Conservation (phyloP, 805 yeast genomes). For the Pichia occidentalis region DNA sequence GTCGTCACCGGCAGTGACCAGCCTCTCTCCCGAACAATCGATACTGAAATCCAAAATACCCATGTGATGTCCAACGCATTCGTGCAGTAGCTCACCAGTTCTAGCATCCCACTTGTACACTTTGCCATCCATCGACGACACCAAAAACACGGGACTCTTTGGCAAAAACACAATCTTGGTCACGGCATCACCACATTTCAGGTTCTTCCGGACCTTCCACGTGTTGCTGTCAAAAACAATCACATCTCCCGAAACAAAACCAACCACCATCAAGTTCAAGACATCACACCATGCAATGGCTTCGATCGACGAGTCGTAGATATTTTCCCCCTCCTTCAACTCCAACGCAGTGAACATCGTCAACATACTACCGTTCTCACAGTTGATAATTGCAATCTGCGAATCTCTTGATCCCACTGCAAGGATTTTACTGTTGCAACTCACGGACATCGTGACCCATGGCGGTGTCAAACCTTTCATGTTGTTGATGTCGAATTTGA, state of each 20-base stretch:
- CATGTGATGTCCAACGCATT: conserved; percentile 88
- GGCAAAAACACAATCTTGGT: conserved; percentile 68
- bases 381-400: conserved; percentile 68
- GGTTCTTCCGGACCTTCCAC: conserved; percentile 76
- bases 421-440: conserved; percentile 38
- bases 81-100: conserved; percentile 70
- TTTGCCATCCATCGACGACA: conserved; percentile 77
- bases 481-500: conserved; percentile 57
- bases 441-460: conserved; percentile 72
- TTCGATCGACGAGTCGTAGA: conserved; percentile 64
- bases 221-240: conserved; percentile 73
- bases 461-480: conserved; percentile 75
- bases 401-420: conserved; percentile 92
- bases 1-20: conserved; percentile 95
- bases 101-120: conserved; percentile 86
- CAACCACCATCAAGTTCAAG: conserved; percentile 68
- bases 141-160: conserved; percentile 52
- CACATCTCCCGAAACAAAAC: conserved; percentile 85
- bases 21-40: conserved; percentile 55
- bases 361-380: conserved; percentile 65
- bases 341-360: conserved; percentile 62
- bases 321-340: conserved; percentile 47
- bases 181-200: conserved; percentile 72
- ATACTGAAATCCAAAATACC: conserved; percentile 84
- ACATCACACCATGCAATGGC: conserved; percentile 67